A percentile compares a stretch with the other conserved stretches of the same genome.
Conservation (phyloP, 2,329 filamentous ascomycete genomes). For the Eutypa lata region DNA sequence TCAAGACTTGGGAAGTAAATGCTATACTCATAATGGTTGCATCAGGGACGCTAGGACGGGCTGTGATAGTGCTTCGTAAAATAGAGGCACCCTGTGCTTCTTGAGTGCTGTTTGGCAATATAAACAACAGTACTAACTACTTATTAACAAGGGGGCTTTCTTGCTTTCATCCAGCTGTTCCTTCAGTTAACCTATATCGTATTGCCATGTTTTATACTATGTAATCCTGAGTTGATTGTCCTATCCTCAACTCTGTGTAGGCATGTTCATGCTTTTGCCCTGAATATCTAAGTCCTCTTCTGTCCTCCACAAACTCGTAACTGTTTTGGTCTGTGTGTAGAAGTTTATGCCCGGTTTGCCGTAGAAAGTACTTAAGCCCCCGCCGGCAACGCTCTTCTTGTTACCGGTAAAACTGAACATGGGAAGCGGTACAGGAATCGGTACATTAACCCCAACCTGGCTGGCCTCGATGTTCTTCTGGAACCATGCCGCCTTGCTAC, state of each 20-base stretch:
- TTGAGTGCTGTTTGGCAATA: neutral
- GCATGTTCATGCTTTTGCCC: slow-evolving; percentile 80
- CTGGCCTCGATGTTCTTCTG: slow-evolving; percentile 79
- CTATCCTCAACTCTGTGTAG: slow-evolving; percentile 42
- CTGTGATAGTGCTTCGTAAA: too few species aligned
- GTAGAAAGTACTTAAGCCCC: slow-evolving; percentile 92
- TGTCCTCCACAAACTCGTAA: slow-evolving; percentile 85
- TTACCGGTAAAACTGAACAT: slow-evolving; percentile 73
- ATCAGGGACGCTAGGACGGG: too few species aligned
- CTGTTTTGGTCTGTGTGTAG: slow-evolving; percentile 97
- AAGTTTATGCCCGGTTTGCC: slow-evolving; percentile 89
- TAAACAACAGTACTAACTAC: too few species aligned
- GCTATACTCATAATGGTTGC: neutral
- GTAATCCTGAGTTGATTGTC: neutral
- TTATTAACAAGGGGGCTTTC: too few species aligned
- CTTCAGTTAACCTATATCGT: neutral
- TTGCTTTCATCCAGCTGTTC: too few species aligned
- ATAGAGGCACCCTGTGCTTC: too few species aligned
- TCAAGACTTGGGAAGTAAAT: neutral
- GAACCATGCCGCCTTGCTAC: slow-evolving; percentile 74
- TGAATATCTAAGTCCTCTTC: slow-evolving; percentile 83
- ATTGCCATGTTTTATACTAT: neutral
- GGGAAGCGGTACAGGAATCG: slow-evolving; percentile 70
- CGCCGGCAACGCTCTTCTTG: slow-evolving; percentile 90
- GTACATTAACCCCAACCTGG: slow-evolving; percentile 83